Percentiles rank a stretch among this genome's conserved stretches.
Evolutionary conservation across 2,329 filamentous ascomycete genomes (phyloP).

Genomic region (Alternaria ventricosa): DNA sequence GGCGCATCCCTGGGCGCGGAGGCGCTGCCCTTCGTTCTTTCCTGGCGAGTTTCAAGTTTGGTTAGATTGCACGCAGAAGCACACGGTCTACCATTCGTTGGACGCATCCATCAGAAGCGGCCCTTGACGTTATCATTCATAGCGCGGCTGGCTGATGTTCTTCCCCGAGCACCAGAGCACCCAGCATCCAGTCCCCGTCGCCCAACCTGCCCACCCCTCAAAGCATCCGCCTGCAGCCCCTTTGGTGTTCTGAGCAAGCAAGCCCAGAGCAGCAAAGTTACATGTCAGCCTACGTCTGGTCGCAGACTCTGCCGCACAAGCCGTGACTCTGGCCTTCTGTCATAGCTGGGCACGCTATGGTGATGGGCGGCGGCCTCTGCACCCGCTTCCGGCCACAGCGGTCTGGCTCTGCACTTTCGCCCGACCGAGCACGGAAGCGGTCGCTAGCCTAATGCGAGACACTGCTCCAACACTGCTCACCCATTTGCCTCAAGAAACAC

Average conservation of each 20-base stretch:
- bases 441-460: background rate
- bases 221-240: slow-evolving; percentile 5
- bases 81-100: slow-evolving; percentile 34
- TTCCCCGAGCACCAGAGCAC: slow-evolving; percentile 13
- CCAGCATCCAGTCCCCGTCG: slow-evolving; percentile 17
- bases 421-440: slow-evolving; percentile 6
- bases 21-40: slow-evolving; percentile 22
- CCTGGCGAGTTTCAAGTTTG: slow-evolving; percentile 39
- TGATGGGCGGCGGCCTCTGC: slow-evolving; percentile 12
- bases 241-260: slow-evolving; percentile 12
- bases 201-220: slow-evolving; percentile 13
- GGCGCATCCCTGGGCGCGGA: slow-evolving; percentile 15
- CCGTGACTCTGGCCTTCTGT: slow-evolving; percentile 1
- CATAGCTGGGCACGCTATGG: slow-evolving; percentile 1
- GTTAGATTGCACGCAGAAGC: slow-evolving; percentile 42
- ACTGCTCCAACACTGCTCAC: background rate
- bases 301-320: slow-evolving; percentile 9
- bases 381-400: slow-evolving; percentile 20
- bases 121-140: slow-evolving; percentile 29
- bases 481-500: background rate
- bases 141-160: slow-evolving; percentile 30
- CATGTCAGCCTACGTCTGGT: slow-evolving; percentile 3
- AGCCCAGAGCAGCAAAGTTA: background rate
- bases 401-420: slow-evolving; percentile 4
- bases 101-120: slow-evolving; percentile 22